Percentiles rank a stretch among this genome's conserved stretches.
Conservation (phyloP, 2,329 filamentous ascomycete species). For the Arthrobotrys iridis region DNA sequence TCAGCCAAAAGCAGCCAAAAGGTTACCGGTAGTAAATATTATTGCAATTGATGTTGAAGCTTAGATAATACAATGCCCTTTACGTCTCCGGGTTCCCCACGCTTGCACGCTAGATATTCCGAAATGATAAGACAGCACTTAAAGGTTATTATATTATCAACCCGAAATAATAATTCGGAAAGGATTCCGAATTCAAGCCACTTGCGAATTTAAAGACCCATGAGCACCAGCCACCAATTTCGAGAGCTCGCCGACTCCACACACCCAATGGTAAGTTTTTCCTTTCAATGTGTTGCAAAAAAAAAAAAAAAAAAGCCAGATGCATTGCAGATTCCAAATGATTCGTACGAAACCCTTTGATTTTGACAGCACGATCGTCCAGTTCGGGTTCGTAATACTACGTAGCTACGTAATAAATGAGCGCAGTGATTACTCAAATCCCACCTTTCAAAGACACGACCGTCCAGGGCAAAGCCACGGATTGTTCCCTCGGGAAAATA, state of each 20-base stretch:
- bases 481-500: neutral
- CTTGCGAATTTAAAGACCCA: slow-evolving; percentile 8
- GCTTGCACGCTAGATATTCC: neutral
- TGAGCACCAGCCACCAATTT: slow-evolving; percentile 9
- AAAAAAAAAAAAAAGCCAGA: neutral
- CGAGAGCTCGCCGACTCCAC: neutral
- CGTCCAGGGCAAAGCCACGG: slow-evolving; percentile 2
- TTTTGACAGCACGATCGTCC: neutral
- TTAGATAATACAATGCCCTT: too few species aligned
- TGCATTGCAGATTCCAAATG: slow-evolving; percentile 10
- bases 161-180: neutral
- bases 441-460: neutral
- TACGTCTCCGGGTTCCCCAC: too few species aligned
- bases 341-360: neutral
- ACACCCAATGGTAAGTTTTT: neutral
- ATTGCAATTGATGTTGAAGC: neutral
- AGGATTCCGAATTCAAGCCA: slow-evolving; percentile 12
- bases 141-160: too few species aligned
- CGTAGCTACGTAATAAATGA: neutral
- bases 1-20: too few species aligned
- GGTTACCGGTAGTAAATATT: too few species aligned
- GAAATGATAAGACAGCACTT: neutral
- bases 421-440: slow-evolving; percentile 3
- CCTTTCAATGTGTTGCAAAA: neutral
- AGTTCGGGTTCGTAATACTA: neutral